phyloP scores from a whole-genome alignment of 495 filamentous ascomycete genomes.

The Friedmanniomyces simplex region DNA sequence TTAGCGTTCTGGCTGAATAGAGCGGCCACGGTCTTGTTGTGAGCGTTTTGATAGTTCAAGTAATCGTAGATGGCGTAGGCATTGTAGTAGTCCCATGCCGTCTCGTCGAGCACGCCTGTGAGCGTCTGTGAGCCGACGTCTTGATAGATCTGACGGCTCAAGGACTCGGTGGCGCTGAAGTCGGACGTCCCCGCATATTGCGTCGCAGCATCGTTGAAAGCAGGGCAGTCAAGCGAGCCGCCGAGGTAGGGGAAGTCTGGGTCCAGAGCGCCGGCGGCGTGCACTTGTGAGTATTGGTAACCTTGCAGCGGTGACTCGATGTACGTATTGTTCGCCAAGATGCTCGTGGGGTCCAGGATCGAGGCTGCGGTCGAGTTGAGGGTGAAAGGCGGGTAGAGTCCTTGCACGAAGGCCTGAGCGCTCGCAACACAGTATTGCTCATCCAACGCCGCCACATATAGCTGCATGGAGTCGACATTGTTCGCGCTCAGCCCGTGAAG shows the following conservation, averaged over 20 bases:
- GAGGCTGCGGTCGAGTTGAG: slow-evolving; percentile 33
- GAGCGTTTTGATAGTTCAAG: slow-evolving; percentile 56
- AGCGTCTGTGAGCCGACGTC: slow-evolving; percentile 29
- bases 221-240: slow-evolving; percentile 47
- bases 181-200: slow-evolving; percentile 35
- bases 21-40: slow-evolving; percentile 48
- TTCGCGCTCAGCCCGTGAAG: slow-evolving; percentile 36
- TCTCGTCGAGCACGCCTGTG: slow-evolving; percentile 25
- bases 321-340: slow-evolving; percentile 48
- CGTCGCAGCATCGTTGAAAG: slow-evolving; percentile 30
- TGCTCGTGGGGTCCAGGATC: slow-evolving; percentile 26
- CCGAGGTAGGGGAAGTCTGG: slow-evolving; percentile 47
- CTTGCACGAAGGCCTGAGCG: slow-evolving; percentile 68
- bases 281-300: slow-evolving; percentile 62
- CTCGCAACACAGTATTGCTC: slow-evolving; percentile 46
- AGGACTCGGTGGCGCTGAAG: slow-evolving; percentile 30
- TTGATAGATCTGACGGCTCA: slow-evolving; percentile 43
- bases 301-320: slow-evolving; percentile 52
- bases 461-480: slow-evolving; percentile 37
- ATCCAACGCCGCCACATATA: slow-evolving; percentile 38
- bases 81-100: slow-evolving; percentile 40
- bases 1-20: slow-evolving; percentile 1
- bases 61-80: slow-evolving; percentile 59
- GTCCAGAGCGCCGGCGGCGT: slow-evolving; percentile 41
- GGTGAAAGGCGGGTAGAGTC: slow-evolving; percentile 61